Evolutionary conservation across 1,139 yeast genomes (phyloP).

Genomic region (Eremothecium sinecaudum): DNA sequence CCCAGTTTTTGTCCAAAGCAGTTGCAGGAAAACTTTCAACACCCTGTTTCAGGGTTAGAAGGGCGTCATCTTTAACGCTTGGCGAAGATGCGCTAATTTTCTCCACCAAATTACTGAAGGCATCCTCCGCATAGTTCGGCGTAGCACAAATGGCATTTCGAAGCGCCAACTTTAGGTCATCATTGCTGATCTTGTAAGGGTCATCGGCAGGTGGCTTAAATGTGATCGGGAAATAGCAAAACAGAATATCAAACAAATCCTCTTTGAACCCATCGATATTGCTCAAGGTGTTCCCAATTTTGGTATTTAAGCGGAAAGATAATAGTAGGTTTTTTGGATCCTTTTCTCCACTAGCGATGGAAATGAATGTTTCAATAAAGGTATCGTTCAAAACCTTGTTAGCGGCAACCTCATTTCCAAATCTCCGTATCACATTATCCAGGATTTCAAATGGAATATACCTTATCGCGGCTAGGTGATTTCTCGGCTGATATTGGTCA

Average conservation of each 20-base stretch:
- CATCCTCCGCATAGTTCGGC: constrained; percentile 56
- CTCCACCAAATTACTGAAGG: constrained; percentile 70
- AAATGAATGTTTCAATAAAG: constrained; percentile 50
- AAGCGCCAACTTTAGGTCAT: constrained; percentile 54
- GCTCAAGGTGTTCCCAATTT: constrained; percentile 40
- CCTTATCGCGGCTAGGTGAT: constrained; percentile 58
- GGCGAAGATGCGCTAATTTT: constrained; percentile 80
- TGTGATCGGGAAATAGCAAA: constrained; percentile 94
- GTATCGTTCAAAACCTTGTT: constrained; percentile 29
- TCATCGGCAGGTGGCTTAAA: constrained; percentile 90
- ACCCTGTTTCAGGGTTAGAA: constrained; percentile 53
- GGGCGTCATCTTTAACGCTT: constrained; percentile 64
- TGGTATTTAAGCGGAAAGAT: constrained; percentile 53
- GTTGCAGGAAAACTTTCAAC: constrained; percentile 42
- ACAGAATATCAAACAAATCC: constrained; percentile 76
- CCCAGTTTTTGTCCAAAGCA: constrained; percentile 51
- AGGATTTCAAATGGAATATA: constrained; percentile 49
- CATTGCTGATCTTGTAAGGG: constrained; percentile 74
- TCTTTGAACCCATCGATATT: constrained; percentile 38
- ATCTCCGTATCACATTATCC: constrained; percentile 30
- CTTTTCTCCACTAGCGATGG: constrained; percentile 77
- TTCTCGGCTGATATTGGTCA: constrained; percentile 48
- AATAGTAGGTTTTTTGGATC: constrained; percentile 79
- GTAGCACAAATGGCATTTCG: constrained; percentile 55
- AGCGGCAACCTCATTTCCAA: constrained; percentile 11